These are phyloP conservation scores for Xylaria sp. DNA, from an alignment of 2,329 filamentous ascomycete species.

Conservation along the genomic window DNA sequence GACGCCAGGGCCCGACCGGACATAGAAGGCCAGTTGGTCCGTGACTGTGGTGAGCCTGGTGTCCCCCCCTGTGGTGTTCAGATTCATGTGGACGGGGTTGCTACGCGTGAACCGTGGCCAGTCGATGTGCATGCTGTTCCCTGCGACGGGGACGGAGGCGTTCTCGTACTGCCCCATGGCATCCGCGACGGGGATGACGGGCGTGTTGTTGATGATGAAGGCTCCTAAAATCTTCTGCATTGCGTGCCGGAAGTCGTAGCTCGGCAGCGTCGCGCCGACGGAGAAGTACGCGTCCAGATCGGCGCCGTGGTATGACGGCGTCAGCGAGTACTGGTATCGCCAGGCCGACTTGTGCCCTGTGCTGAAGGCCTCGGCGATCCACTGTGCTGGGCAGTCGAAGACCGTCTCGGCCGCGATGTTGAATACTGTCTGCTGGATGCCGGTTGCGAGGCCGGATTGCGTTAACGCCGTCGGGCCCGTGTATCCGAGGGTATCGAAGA, in stretches of 20 bases:
- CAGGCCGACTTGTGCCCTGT: conserved; percentile 49
- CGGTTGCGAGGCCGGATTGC: conserved; percentile 57
- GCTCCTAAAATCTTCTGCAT: conserved; percentile 57
- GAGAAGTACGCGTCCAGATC: conserved; percentile 52
- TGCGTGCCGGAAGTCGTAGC: conserved; percentile 51
- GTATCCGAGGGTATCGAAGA: conserved; percentile 53
- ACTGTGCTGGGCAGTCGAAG: conserved; percentile 63
- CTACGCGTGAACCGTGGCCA: conserved; percentile 51
- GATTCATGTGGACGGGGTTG: conserved; percentile 54
- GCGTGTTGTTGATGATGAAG: conserved; percentile 56
- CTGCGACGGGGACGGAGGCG: conserved; percentile 46
- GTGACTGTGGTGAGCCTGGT: conserved; percentile 41
- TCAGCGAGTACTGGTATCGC: conserved; percentile 57
- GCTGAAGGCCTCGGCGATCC: conserved; percentile 59
- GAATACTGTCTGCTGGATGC: conserved; percentile 60
- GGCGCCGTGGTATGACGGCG: conserved; percentile 50
- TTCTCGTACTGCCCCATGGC: conserved; percentile 49
- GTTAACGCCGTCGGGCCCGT: conserved; percentile 57
- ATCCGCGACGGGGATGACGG: conserved; percentile 51
- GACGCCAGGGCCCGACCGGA: conserved; percentile 43
- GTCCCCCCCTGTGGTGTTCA: conserved; percentile 57
- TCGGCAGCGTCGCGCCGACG: conserved; percentile 44
- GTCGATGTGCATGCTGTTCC: conserved; percentile 39
- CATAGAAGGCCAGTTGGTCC: conserved; percentile 43
- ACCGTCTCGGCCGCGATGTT: conserved; percentile 62